Conservation (phyloP, 345 rosid genomes). For the Nephelium lappaceum region DNA sequence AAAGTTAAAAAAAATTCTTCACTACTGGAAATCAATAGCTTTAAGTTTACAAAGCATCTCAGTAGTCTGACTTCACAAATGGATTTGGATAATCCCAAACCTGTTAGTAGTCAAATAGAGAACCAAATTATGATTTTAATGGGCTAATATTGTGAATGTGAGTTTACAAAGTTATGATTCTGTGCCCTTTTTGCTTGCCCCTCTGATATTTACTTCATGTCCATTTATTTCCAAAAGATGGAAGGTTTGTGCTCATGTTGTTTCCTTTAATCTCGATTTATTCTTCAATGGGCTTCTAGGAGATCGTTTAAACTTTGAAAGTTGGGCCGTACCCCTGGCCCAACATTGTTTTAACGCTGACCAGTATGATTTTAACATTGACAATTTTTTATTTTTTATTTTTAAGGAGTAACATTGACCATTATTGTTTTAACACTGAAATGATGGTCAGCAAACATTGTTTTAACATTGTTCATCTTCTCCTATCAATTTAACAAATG, state of each 20-base stretch:
- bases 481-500: too few relatives aligned
- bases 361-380: too few relatives aligned
- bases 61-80: not conserved
- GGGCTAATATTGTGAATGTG: not conserved
- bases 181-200: not conserved
- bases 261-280: not conserved
- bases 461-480: too few relatives aligned
- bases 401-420: too few relatives aligned
- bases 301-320: not conserved
- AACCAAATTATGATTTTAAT: not conserved
- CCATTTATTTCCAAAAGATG: not conserved
- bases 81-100: constrained; percentile 1
- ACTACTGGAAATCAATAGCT: constrained; percentile 18
- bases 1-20: not conserved
- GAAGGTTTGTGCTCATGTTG: not conserved
- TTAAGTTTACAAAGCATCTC: constrained; percentile 6
- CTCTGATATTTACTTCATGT: too few relatives aligned
- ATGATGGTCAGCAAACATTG: too few relatives aligned
- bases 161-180: not conserved
- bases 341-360: not conserved
- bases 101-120: not conserved
- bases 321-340: not conserved
- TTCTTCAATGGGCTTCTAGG: not conserved
- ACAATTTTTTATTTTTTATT: too few relatives aligned
- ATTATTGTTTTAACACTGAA: too few relatives aligned